Conservation (phyloP, 2,329 filamentous ascomycete genomes). For the Epichloe gansuensis region DNA sequence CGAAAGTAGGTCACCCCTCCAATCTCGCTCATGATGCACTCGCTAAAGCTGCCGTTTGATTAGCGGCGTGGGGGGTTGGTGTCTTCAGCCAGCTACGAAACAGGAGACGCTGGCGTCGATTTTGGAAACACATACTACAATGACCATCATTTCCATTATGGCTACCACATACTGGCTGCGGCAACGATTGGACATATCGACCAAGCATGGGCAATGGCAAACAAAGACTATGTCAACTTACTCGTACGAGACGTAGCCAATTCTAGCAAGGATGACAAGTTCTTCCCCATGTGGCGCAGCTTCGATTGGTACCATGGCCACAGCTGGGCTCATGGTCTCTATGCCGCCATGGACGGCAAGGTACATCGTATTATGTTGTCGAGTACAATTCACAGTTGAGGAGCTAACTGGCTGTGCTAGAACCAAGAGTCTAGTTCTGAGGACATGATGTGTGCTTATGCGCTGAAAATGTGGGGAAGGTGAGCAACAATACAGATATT, state of each 20-base stretch:
- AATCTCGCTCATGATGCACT: background rate
- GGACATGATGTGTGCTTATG: slow-evolving; percentile 78
- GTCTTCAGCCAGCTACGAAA: slow-evolving; percentile 60
- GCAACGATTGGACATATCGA: slow-evolving; percentile 75
- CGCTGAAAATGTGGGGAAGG: slow-evolving; percentile 84
- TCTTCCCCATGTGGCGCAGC: slow-evolving; percentile 69
- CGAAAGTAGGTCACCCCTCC: slow-evolving; percentile 36
- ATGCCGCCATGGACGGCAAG: slow-evolving; percentile 60
- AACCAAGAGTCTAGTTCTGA: slow-evolving; percentile 82
- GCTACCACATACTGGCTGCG: slow-evolving; percentile 81
- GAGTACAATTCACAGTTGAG: background rate
- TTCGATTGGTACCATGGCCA: slow-evolving; percentile 97
- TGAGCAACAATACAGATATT: slow-evolving; percentile 64
- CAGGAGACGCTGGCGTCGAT: slow-evolving; percentile 58
- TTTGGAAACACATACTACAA: slow-evolving; percentile 88
- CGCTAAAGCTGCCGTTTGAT: background rate
- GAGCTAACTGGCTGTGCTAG: slow-evolving; percentile 13
- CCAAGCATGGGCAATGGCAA: slow-evolving; percentile 56
- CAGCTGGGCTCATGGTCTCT: slow-evolving; percentile 79
- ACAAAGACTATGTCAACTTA: slow-evolving; percentile 70
- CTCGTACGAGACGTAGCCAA: slow-evolving; percentile 78
- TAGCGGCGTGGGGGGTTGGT: slow-evolving; percentile 68
- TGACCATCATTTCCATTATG: slow-evolving; percentile 66
- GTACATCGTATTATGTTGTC: slow-evolving; percentile 18
- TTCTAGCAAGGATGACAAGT: slow-evolving; percentile 53